These are phyloP conservation scores for Vigna nakashimae DNA, from an alignment of 306 rosid genomes.

Conservation along the genomic window DNA sequence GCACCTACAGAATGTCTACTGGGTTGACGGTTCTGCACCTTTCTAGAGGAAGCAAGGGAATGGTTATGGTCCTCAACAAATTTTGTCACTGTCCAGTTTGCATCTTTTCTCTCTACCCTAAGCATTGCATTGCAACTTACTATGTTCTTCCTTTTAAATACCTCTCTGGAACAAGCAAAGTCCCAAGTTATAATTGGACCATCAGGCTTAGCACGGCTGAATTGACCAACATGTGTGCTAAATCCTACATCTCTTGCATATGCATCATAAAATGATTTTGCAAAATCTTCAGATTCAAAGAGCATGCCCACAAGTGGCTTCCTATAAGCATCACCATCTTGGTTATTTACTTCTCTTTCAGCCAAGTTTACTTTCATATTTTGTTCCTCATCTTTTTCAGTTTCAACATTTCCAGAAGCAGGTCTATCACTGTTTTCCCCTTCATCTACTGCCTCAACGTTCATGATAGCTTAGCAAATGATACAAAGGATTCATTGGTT, in stretches of 20 bases:
- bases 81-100: slow-evolving; percentile 66
- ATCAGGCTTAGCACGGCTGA: slow-evolving; percentile 69
- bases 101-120: slow-evolving; percentile 70
- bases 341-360: slow-evolving; percentile 52
- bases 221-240: slow-evolving; percentile 73
- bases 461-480: slow-evolving; percentile 50
- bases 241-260: slow-evolving; percentile 69
- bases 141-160: slow-evolving; percentile 66
- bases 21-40: slow-evolving; percentile 67
- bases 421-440: slow-evolving; percentile 49
- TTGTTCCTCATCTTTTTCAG: slow-evolving; percentile 42
- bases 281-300: slow-evolving; percentile 74
- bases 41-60: slow-evolving; percentile 57
- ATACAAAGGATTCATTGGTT: slow-evolving; percentile 28
- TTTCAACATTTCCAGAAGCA: slow-evolving; percentile 46
- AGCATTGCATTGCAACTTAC: slow-evolving; percentile 84
- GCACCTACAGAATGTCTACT: slow-evolving; percentile 77
- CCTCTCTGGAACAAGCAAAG: slow-evolving; percentile 75
- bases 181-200: slow-evolving; percentile 86
- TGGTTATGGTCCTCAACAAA: slow-evolving; percentile 86
- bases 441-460: slow-evolving; percentile 54
- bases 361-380: slow-evolving; percentile 40
- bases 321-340: slow-evolving; percentile 51
- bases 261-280: slow-evolving; percentile 66
- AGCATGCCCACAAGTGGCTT: slow-evolving; percentile 74